Percentiles rank a stretch among this genome's conserved stretches.
Evolutionary conservation across 1,284 basidiomycete genomes (phyloP).

Genomic region (Pyrrhoderma noxium): DNA sequence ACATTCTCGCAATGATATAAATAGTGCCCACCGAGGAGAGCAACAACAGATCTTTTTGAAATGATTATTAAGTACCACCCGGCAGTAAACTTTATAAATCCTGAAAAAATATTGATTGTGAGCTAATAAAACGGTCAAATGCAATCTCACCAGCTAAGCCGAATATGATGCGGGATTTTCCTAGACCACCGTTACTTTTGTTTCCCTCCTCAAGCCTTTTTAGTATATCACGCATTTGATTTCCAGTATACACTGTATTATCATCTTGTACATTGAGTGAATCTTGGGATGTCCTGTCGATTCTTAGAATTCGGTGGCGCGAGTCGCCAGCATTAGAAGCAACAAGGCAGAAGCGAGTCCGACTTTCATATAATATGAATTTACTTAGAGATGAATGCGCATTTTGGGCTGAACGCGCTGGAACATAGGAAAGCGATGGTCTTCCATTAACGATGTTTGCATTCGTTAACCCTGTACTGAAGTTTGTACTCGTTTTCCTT

Average conservation of each 20-base stretch:
- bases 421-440: constrained; percentile 18
- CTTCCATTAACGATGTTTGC: not conserved
- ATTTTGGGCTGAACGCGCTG: constrained; percentile 18
- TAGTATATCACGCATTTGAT: constrained; percentile 84
- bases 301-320: constrained; percentile 84
- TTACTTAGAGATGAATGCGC: constrained; percentile 56
- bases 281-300: constrained; percentile 76
- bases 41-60: constrained; percentile 86
- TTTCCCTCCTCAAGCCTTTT: constrained; percentile 96
- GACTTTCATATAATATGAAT: constrained; percentile 88
- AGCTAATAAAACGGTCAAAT: not conserved
- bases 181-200: constrained; percentile 79
- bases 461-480: constrained; percentile 2
- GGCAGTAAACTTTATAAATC: constrained; percentile 85
- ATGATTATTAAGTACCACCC: constrained; percentile 92
- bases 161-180: constrained; percentile 76
- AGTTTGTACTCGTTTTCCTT: constrained; percentile 15
- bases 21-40: constrained; percentile 93
- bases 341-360: constrained; percentile 81
- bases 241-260: constrained; percentile 78
- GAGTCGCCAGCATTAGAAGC: constrained; percentile 81
- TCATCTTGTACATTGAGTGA: constrained; percentile 79
- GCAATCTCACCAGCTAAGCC: constrained; percentile 58
- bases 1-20: constrained; percentile 96
- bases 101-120: constrained; percentile 34